Evolutionary conservation across 2,329 filamentous ascomycete species (phyloP), one percentile per base, ranked within the genome.

Genomic region (Fusarium sp.): DNA sequence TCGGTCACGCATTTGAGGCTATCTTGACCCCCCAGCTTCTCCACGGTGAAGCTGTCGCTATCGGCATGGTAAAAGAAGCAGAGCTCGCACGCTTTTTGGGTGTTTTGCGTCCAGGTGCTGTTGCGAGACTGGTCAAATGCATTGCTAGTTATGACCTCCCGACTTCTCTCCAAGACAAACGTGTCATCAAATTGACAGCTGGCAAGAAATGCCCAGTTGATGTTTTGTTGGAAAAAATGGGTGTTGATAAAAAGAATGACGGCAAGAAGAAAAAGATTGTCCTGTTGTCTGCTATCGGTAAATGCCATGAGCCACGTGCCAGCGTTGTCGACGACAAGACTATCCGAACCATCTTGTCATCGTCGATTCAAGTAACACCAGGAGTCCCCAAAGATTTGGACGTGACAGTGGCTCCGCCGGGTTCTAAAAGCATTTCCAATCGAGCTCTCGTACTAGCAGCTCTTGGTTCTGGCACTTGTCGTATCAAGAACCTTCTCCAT

Each of bases 51-150:
- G 94, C 93, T 69, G 95, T 99, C 14, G 94, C 96, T 24, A 97
- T 99, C 73, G 96, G 96, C 27, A 99, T 99, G 96, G 93, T 98
- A 64, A 97, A 97, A 79, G 96, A 99, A 81, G 96, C 95, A 14
- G 96, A 98, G 80, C 84, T 99, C 59, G 93, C 96, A 25, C 91
- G 96, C 60, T 93, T 95, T 79, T 86, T 99, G 3, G 96, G 96
- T 43, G 87, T 97, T 20, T 84, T 99, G 30, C 91, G 91, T 53
- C 93, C 93, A 8, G 92, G 92, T 59, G 96, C 95, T 32, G 95
- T 99, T 15, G 93, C 96, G 12, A 90, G 96, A 60, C 84, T 99
- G 53, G 89, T 91, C 59, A 98, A 98, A 81, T 98, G 95, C 82
- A 94, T 99, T 73, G 89, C 94, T n/a, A 95, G 92, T 80, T 99